Conservation (phyloP, 345 rosid genomes). For the Aquilaria malaccensis region DNA sequence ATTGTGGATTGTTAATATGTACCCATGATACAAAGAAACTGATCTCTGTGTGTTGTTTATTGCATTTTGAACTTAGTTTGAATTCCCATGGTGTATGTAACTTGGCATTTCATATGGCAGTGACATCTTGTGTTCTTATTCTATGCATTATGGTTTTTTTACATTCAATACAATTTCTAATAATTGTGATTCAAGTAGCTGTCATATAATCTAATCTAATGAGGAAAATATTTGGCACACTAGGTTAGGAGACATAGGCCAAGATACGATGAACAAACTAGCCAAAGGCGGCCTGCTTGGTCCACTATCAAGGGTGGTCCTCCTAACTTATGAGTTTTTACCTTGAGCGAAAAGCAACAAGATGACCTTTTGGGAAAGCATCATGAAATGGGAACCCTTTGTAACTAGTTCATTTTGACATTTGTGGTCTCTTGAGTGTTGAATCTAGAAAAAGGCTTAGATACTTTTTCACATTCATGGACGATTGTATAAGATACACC, state of each 20-base stretch:
- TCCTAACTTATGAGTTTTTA: too few species aligned
- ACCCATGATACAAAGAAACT: background rate
- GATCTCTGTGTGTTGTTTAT: background rate
- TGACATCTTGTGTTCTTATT: background rate
- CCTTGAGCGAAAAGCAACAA: too few species aligned
- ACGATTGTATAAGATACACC: background rate
- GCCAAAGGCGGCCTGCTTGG: too few species aligned
- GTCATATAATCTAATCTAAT: background rate
- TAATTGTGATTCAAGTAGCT: too few species aligned
- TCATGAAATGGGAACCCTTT: background rate
- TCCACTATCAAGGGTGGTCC: too few species aligned
- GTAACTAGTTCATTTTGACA: slow-evolving; percentile 5
- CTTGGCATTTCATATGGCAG: background rate
- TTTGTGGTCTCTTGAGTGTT: slow-evolving; percentile 1
- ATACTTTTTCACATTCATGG: slow-evolving; percentile 5
- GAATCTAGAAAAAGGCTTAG: background rate
- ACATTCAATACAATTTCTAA: too few species aligned
- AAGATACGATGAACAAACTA: background rate
- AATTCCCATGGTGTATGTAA: background rate
- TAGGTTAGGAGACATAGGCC: background rate
- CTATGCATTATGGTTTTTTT: background rate
- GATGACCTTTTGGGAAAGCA: slow-evolving; percentile 5
- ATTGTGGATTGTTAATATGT: background rate
- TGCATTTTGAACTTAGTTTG: background rate
- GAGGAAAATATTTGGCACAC: background rate